Conservation (phyloP, 192 early-diverging fungal species). For the Phlyctochytrium planicorne region DNA sequence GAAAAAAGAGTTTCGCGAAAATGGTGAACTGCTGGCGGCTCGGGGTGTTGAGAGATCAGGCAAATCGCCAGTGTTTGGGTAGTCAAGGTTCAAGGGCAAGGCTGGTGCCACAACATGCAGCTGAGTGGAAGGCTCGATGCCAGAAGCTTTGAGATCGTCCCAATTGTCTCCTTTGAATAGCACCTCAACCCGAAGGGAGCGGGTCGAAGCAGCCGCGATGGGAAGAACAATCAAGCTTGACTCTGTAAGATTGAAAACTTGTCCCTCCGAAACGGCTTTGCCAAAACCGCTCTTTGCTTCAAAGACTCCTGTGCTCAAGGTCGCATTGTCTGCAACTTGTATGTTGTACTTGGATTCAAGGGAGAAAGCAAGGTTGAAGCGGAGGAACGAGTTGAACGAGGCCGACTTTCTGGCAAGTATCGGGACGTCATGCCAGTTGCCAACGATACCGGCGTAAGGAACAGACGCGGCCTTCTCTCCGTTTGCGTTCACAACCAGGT, state of each 20-base stretch:
- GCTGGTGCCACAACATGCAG: background rate
- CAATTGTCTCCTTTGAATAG: background rate
- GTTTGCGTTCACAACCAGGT: constrained; percentile 14
- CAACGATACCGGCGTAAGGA: constrained; percentile 29
- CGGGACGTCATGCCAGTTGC: background rate
- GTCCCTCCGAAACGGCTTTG: constrained; percentile 6
- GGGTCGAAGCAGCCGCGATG: constrained; percentile 16
- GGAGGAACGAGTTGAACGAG: constrained; percentile 3
- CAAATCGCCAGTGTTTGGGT: background rate
- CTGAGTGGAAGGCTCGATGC: background rate
- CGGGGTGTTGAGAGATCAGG: background rate
- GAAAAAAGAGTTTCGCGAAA: background rate
- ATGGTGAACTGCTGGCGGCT: background rate
- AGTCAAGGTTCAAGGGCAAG: background rate
- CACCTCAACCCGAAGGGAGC: constrained; percentile 12
- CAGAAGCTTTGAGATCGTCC: background rate
- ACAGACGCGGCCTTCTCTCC: background rate
- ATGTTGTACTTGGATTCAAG: no score
- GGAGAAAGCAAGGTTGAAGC: constrained; percentile 15
- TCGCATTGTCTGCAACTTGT: background rate
- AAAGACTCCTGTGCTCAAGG: background rate
- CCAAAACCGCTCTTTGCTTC: background rate
- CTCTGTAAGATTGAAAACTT: constrained; percentile 15
- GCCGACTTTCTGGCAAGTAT: background rate
- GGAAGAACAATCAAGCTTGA: background rate